These are phyloP conservation scores for Chaetomium strumarium DNA, from an alignment of 2,329 filamentous ascomycete genomes.

Conservation along the genomic window DNA sequence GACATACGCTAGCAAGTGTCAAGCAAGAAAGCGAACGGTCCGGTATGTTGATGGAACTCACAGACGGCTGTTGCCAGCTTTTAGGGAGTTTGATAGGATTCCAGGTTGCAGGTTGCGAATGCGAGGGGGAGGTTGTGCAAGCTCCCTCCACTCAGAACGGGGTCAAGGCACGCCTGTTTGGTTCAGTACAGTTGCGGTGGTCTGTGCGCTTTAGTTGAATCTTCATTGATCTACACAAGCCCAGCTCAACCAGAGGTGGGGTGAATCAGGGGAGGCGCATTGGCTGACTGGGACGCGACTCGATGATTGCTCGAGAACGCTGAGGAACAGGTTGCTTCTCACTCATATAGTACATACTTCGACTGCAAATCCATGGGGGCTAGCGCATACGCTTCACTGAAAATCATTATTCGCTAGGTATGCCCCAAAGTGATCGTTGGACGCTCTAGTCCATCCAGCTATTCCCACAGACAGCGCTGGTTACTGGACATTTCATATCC, in stretches of 20 bases:
- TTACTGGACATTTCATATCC: not conserved
- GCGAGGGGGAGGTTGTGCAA: conserved; percentile 3
- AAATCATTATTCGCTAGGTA: no score
- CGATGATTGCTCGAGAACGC: no score
- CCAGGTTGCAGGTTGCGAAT: conserved; percentile 5
- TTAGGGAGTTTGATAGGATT: no score
- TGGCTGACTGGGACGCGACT: no score
- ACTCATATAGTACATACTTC: no score
- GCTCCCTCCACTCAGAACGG: conserved; percentile 17
- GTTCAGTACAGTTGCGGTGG: not conserved
- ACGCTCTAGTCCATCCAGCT: not conserved
- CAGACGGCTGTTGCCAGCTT: conserved; percentile 8
- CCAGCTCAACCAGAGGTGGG: no score
- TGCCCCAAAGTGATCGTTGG: no score
- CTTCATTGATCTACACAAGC: no score
- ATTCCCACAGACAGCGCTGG: not conserved
- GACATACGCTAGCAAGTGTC: conserved; percentile 2
- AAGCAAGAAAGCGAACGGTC: conserved; percentile 13
- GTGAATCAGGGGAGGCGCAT: not conserved
- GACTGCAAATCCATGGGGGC: not conserved
- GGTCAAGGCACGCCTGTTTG: conserved; percentile 10
- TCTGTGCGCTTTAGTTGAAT: conserved; percentile 11
- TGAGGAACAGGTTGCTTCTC: no score
- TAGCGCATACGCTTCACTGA: not conserved
- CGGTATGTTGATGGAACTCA: conserved; percentile 4